A percentile compares a stretch with the other conserved stretches of the same genome.
These are phyloP conservation scores for Prunus padus DNA, from an alignment of 306 rosid species.

Conservation along the genomic window DNA sequence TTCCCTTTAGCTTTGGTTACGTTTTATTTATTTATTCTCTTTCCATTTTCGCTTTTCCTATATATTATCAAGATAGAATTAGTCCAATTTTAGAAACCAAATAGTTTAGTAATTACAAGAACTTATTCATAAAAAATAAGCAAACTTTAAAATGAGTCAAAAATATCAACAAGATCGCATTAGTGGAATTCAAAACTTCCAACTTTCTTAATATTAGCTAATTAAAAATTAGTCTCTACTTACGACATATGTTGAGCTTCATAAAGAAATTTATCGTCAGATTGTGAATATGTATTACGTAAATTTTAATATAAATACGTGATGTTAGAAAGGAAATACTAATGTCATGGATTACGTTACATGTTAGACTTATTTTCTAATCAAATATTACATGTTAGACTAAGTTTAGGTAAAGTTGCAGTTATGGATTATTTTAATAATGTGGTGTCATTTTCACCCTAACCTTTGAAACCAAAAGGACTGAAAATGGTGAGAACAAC, in stretches of 20 bases:
- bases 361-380: neutral
- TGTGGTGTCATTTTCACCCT: neutral
- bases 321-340: neutral
- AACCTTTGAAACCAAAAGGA: neutral
- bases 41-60: neutral
- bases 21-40: neutral
- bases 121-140: neutral
- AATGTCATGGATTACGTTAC: neutral
- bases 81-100: neutral
- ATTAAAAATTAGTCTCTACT: neutral
- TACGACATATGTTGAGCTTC: neutral
- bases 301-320: no score
- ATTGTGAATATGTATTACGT: no score
- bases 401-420: conserved; percentile 15
- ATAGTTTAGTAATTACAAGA: no score
- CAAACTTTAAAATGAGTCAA: neutral
- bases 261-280: neutral
- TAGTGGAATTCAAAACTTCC: neutral
- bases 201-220: neutral
- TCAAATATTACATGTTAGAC: neutral
- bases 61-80: no score
- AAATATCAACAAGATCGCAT: neutral
- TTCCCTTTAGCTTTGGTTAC: neutral
- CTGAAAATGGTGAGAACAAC: neutral
- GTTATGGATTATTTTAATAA: neutral